Evolutionary conservation across 208 protist species (phyloP), one percentile per base, ranked within the genome.

Genomic region (Crithidia expoeki): DNA sequence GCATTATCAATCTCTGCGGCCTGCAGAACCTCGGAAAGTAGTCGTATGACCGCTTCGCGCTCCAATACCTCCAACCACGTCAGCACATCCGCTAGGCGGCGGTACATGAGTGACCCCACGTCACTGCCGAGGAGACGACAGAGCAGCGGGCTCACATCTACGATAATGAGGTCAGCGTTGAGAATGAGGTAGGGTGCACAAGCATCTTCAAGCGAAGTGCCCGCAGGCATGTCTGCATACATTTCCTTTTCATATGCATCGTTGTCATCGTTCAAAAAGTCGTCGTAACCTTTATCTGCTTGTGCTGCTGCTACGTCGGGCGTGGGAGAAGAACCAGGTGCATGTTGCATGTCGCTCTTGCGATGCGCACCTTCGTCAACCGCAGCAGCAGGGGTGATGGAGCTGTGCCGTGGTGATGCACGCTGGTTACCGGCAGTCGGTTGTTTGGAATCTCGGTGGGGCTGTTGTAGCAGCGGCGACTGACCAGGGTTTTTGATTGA

Each of bases 131-230:
- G 60, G 50, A 78, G 72, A 10, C 40, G 49, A 6, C 84, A 80
- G 62, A 94, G 72, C 30, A 77, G 55, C 51, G 74, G 55, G 51
- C 79, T 89, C 30, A 83, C 84, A 12, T 85, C 82, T 12, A 86
- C 53, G 47, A 94, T 79, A 10, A 88, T 55, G 17, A 83, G 38
- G 21, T 72, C 70, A 0, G 46, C 23, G 51, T 80, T 78, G 40
- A 84, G 76, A 2, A 85, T 30, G 11, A 90, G 63, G 42, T 78
- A 84, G 0, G 81, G 81, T 0, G 81, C 68, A 47, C 78, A 83
- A 17, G 74, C 59, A 21, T 84, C 78, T 44, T 77, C 72, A 6
- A 73, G 71, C 17, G 67, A 55, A 9, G 49, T 32, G 46, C 53
- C 28, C 16, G 53, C 49, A 2, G 49, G 42, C 40, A 57, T 1